Evolutionary conservation across 2,329 filamentous ascomycete species (phyloP), one percentile per base, ranked within the genome.

Genomic region (Graphiopsis chlorocephala): DNA sequence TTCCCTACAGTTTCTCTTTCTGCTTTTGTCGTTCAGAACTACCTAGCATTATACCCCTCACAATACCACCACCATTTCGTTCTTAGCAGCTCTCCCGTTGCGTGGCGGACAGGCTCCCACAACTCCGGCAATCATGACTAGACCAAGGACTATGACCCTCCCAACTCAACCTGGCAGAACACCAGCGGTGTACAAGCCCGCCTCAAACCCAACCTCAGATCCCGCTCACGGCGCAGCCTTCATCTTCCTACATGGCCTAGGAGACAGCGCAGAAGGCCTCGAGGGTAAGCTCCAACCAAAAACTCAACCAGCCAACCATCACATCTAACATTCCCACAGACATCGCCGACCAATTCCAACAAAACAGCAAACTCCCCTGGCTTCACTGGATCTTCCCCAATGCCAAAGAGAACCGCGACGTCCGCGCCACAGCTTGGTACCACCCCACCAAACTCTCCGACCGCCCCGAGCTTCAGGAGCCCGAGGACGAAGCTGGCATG

Each of bases 351-450:
- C 73, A 75, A 67, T 83, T 84, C 68, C 81, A 83, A 65, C 70
- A 77, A 45, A 79, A 79, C 52, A 72, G 74, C 65, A 84, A 84
- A 71, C 75, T 84, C 5, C 77, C 80, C 0, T 77, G 83, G 69
- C 72, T 83, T 68, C 75, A 77, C 56, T 84, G 82, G 82, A 73
- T 83, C 47, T 77, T 85, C 29, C 82, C 83, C 15, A 83, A 82
- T 63, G 82, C 83, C 2, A 74, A 77, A 48, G 76, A 81, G 45
- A 79, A 83, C 68, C 78, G 75, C 64, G 80, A 83, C 53, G 74
- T 80, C 17, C 78, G 77, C 68, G 72, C 78, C 26, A 80, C 77
- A 65, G 83, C 80, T 23, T 84, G 80, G 82, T 83, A 78, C 72
- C 75, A 73, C 23, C 82, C 78, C 1, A 78, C 76, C 15, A 68